phyloP scores from a whole-genome alignment of 805 yeast species.

The Scheffersomyces amazonensis region DNA sequence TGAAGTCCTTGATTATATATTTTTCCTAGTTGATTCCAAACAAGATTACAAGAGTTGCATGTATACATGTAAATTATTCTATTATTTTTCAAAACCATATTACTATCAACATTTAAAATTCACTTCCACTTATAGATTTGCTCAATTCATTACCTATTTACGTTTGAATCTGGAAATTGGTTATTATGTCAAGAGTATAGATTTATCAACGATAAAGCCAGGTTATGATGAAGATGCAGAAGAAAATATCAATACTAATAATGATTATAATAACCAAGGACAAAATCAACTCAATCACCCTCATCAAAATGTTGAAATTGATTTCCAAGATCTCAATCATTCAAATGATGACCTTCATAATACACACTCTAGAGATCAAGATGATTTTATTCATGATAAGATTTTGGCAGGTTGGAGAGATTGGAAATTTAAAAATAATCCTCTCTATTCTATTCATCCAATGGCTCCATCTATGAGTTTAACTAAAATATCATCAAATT shows the following conservation, averaged over 20 bases:
- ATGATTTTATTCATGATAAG: slow-evolving; percentile 10
- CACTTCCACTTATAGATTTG: slow-evolving; percentile 73
- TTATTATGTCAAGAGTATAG: slow-evolving; percentile 50
- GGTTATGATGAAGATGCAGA: slow-evolving; percentile 23
- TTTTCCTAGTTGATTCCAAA: slow-evolving; percentile 28
- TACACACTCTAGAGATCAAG: not conserved
- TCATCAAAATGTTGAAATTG: slow-evolving; percentile 5
- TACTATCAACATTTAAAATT: slow-evolving; percentile 56
- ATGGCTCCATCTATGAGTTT: slow-evolving; percentile 14
- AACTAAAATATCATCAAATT: slow-evolving; percentile 13
- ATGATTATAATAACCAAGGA: slow-evolving; percentile 3
- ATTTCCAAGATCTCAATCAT: slow-evolving; percentile 1
- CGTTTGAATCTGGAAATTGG: slow-evolving; percentile 57
- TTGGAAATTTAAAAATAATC: slow-evolving; percentile 78
- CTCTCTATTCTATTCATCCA: slow-evolving; percentile 46
- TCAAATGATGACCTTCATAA: not conserved
- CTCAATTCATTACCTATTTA: slow-evolving; percentile 73
- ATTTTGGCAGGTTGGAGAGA: slow-evolving; percentile 87
- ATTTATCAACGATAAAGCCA: slow-evolving; percentile 49
- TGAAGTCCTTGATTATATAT: slow-evolving; percentile 40
- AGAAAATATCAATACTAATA: slow-evolving; percentile 5
- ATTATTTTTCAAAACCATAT: slow-evolving; percentile 48
- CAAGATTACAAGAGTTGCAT: slow-evolving; percentile 41
- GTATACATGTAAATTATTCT: slow-evolving; percentile 50
- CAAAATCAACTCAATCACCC: slow-evolving; percentile 7